Base-by-base conservation (phyloP, 2,329 filamentous ascomycete species). In the Ambrosiella xylebori region DNA sequence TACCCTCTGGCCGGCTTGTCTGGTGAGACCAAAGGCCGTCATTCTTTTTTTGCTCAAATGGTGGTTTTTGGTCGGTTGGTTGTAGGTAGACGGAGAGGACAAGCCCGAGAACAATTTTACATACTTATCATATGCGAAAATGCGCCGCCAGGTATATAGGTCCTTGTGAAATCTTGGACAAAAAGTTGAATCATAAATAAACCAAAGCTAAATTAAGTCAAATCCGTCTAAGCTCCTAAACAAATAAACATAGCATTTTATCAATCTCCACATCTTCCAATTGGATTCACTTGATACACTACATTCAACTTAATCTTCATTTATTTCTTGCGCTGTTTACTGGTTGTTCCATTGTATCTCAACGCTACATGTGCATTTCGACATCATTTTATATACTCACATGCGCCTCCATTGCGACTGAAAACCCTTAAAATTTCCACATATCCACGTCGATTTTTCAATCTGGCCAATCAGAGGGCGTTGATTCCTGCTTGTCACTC, bases 1-100 rank as follows among this genome's bases (percentile, higher is more conserved):
- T 65, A 74, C 71, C 65, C 71, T 70, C 63, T 70, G 71, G 66
- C 74, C 72, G 61, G 74, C 73, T 64, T 74, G 73, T 64, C 71
- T 70, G 64, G 71, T 73, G 63, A 76, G 68, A 66, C 74, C 70
- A 69, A 77, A 74, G 69, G 74, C 68, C 67, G 74, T 73, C 75
- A 77, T 27, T 27, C 27, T 49, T 41, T 27, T 49, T 41, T 47
- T 13, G 44, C 19, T n/a, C 13, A n/a, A 8, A 17, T 13, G 44
- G 27, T 27, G 27, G 27, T 27, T 27, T 27, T 47, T 47, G n/a
- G n/a, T 17, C 19, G 44, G 44, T 47, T 17, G 44, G n/a, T 47
- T 47, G n/a, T 15, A 13, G n/a, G 44, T 2, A 15, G n/a, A 47
- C 7, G 11, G n/a, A 47, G 19, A 17, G 44, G 19, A 47, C n/a